These are phyloP conservation scores for Trifolium pratense DNA, from an alignment of 306 rosid genomes.

Conservation along the genomic window DNA sequence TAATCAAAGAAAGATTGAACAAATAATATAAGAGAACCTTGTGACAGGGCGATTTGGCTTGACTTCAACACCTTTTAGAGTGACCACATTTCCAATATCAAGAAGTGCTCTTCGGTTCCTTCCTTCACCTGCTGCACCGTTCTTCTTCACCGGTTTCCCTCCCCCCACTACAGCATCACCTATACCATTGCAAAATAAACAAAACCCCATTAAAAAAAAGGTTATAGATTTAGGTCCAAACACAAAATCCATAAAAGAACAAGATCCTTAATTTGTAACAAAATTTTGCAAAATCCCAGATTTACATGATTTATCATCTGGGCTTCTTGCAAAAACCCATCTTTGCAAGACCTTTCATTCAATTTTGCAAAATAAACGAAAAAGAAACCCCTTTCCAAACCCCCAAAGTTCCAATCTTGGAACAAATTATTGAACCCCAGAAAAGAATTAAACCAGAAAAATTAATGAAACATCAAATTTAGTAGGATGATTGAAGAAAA, in stretches of 20 bases:
- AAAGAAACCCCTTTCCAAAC: too few species aligned
- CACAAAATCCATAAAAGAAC: background rate
- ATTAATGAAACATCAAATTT: too few species aligned
- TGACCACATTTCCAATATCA: constrained; percentile 78
- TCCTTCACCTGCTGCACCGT: constrained; percentile 52
- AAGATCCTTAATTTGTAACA: background rate
- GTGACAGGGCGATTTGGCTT: constrained; percentile 90
- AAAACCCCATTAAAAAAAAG: background rate
- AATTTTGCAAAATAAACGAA: background rate
- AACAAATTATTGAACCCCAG: too few species aligned
- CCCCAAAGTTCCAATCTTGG: too few species aligned
- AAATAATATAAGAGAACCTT: constrained; percentile 48
- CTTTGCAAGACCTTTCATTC: background rate
- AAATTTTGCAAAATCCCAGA: too few species aligned
- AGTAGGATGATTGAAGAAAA: too few species aligned
- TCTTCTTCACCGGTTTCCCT: constrained; percentile 67
- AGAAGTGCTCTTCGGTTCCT: constrained; percentile 69
- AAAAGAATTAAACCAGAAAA: too few species aligned
- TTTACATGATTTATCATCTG: background rate
- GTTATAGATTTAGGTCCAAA: constrained; percentile 3
- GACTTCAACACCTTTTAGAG: constrained; percentile 53
- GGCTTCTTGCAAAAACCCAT: background rate
- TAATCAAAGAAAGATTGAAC: background rate
- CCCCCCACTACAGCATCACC: constrained; percentile 65
- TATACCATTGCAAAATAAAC: constrained; percentile 24